Base-by-base conservation (phyloP, 345 rosid genomes). In the Gossypium bickii region DNA sequence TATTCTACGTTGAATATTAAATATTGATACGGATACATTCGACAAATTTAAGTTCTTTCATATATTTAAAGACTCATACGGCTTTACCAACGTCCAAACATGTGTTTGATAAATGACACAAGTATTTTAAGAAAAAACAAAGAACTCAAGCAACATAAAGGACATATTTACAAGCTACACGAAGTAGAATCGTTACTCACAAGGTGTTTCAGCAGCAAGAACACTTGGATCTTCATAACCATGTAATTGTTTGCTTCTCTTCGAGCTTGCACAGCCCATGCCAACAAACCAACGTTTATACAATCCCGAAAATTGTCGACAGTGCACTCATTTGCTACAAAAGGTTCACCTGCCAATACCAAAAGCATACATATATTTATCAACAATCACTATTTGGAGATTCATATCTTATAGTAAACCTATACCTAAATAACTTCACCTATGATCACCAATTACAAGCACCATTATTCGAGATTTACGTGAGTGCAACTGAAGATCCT, bases 131-230 rank as follows among this genome's bases (percentile, higher is more conserved):
- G 38, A 34, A 34, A 34, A 34, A 34, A 34, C 38, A 34, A 34
- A 34, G 38, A 34, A 34, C 38, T 34, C 7, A 4, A 56, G 61
- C 61, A 56, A 20, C 61, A 20, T 2, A 48, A 10, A 56, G 3
- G 27, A 63, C 49, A 64, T 65, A 47, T 29, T 18, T 63, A 45
- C 55, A 61, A 51, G 63, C 16, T 63, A 29, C 64, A n/a, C 4
- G 52, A n/a, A 27, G 29, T 3, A 22, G 58, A 12, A 60, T 12
- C 52, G 13, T 24, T 49, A 84, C 97, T 85, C 59, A 91, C 97
- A 91, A 60, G 90, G 86, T 73, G 97, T 91, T 89, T 77, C 90
- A 29, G 92, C 81, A 58, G 97, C 90, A 76, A 91, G 97, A 80
- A 86, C 82, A 3, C 80, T 80, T 9, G 97, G 93, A 69, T 91